phyloP scores from a whole-genome alignment of 164 flowering plant genomes.

The Annona squamosa region DNA sequence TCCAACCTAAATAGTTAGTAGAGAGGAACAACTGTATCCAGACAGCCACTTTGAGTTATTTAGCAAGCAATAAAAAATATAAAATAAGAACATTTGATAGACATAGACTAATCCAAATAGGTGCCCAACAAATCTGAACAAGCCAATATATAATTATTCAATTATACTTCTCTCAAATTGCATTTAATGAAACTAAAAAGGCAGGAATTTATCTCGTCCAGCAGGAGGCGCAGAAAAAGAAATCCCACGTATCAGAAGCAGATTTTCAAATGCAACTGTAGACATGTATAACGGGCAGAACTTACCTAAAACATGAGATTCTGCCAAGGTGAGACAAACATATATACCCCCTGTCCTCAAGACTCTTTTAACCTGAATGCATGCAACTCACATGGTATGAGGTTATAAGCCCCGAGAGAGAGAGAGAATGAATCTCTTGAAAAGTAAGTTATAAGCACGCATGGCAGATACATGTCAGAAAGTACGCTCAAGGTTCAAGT shows the following conservation, averaged over 20 bases:
- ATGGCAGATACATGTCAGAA: constrained; percentile 11
- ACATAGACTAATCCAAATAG: too few relatives aligned
- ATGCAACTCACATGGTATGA: not conserved
- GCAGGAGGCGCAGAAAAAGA: not conserved
- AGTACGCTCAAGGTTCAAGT: constrained; percentile 13
- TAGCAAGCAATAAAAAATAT: too few relatives aligned
- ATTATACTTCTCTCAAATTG: not conserved
- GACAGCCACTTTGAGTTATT: too few relatives aligned
- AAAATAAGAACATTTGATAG: too few relatives aligned
- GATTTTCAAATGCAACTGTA: not conserved
- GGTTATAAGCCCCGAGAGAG: too few relatives aligned
- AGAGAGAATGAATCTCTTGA: not conserved
- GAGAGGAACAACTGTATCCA: too few relatives aligned
- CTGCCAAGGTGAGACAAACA: constrained; percentile 81
- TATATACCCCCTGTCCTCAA: constrained; percentile 60
- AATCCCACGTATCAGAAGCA: not conserved
- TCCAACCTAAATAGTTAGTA: too few relatives aligned
- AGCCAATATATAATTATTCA: not conserved
- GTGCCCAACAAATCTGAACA: not conserved
- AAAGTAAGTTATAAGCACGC: not conserved
- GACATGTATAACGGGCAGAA: constrained; percentile 1
- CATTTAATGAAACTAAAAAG: not conserved
- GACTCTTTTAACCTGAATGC: constrained; percentile 72
- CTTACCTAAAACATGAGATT: constrained; percentile 89
- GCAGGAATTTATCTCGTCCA: not conserved